These are phyloP conservation scores for Rhododendron simsii DNA, from an alignment of 148 eudicot species.

Conservation along the genomic window DNA sequence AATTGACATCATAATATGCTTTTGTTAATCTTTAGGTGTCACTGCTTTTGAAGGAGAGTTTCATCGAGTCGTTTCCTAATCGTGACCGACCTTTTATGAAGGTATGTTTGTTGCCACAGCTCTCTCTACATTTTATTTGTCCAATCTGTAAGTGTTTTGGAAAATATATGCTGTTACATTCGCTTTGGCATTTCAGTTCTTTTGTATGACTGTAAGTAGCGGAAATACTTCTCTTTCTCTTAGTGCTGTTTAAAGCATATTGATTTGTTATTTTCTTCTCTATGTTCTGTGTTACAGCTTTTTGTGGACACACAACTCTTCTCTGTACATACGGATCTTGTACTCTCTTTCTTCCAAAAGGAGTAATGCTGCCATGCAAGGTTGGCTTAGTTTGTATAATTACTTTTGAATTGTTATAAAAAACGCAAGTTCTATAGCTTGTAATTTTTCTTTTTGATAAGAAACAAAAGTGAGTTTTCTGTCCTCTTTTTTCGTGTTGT, in stretches of 20 bases:
- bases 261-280: conserved; percentile 7
- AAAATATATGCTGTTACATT: not conserved
- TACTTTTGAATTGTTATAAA: not conserved
- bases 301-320: conserved; percentile 88
- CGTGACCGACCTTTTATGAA: conserved; percentile 91
- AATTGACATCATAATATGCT: not conserved
- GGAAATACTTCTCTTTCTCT: not conserved
- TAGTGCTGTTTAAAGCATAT: conserved; percentile 5
- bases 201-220: not conserved
- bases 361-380: conserved; percentile 38
- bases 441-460: not conserved
- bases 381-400: conserved; percentile 11
- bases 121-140: not conserved
- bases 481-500: not conserved
- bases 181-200: not conserved
- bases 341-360: conserved; percentile 83
- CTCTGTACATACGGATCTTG: conserved; percentile 97
- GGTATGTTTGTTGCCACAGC: conserved; percentile 33
- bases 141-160: not conserved
- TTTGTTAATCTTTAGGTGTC: conserved; percentile 57
- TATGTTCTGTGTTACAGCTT: conserved; percentile 41
- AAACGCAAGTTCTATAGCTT: conserved; percentile 19
- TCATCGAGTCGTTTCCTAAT: conserved; percentile 79
- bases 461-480: not conserved
- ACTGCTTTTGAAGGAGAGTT: conserved; percentile 87